Base-by-base conservation (phyloP, 2,329 filamentous ascomycete genomes). In the Fusarium newnesense region DNA sequence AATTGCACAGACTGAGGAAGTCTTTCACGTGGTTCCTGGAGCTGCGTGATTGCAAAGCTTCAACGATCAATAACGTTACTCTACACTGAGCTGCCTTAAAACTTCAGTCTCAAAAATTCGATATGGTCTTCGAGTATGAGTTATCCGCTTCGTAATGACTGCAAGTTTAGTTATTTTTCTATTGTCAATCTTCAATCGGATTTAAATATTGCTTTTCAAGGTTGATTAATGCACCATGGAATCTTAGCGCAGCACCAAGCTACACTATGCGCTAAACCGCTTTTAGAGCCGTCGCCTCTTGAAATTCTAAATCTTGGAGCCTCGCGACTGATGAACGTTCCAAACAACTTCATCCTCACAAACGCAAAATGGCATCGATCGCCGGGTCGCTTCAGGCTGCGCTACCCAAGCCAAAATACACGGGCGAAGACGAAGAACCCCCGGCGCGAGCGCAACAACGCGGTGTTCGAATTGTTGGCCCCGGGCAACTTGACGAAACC, bases 351-450 rank as follows among this genome's bases (percentile, higher is more conserved):
- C 74, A 75, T 69, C 67, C 54, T 52, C 70, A 70, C 64, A 63
- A 72, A 66, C 49, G 66, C 60, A 70, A 60, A 57, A 94, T 94
- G 91, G 85, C 91, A 67, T 91, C 91, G 67, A 87, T 93, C 79
- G 88, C 88, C 75, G 87, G 90, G 67, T 93, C 94, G 65, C 88
- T 98, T 47, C 91, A 94, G 72, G 90, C 91, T 80, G 91, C 93
- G 64, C 87, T 98, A 47, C 96, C 96, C 7, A 95, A 95, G 81
- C 95, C 96, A 21, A 96, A 94, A 84, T 97, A 98, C 80, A 94
- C 92, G 9, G 95, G 94, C 76, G 94, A 97, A 80, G 92, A 97
- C 80, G 95, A 98, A 81, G 93, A 97, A 79, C 84, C 92, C 39
- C 92, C 92, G 30, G 84, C 87, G 36, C 90, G 93, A 79, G 87